Percentiles rank a stretch among this genome's conserved stretches.
Evolutionary conservation across 208 protist genomes (phyloP).

Genomic region (Crithidia expoeki): DNA sequence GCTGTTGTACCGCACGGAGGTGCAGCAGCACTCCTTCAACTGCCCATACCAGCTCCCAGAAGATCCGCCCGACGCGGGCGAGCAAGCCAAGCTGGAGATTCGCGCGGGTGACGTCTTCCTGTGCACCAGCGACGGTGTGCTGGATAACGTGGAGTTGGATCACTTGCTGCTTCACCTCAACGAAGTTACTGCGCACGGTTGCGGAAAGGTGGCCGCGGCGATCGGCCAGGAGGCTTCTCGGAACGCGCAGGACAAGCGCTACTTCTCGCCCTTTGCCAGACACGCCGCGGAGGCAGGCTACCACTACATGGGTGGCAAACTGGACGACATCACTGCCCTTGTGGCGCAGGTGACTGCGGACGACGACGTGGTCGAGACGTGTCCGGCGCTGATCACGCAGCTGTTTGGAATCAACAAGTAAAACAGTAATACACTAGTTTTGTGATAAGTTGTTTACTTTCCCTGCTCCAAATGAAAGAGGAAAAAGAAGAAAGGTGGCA

Average conservation of each 20-base stretch:
- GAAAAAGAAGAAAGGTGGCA: no score
- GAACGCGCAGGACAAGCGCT: conserved; percentile 57
- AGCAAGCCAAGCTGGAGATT: conserved; percentile 65
- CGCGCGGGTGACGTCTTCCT: conserved; percentile 75
- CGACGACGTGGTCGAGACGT: conserved; percentile 33
- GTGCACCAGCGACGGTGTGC: conserved; percentile 81
- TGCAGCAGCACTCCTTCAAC: conserved; percentile 89
- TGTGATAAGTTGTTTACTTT: no score
- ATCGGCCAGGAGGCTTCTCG: conserved; percentile 62
- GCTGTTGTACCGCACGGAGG: conserved; percentile 66
- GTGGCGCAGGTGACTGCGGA: conserved; percentile 70
- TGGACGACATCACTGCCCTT: conserved; percentile 87
- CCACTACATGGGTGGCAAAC: conserved; percentile 76
- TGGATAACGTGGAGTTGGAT: conserved; percentile 82
- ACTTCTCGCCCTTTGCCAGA: conserved; percentile 81
- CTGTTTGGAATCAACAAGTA: conserved; percentile 33
- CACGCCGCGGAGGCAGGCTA: conserved; percentile 65
- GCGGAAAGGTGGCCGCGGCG: conserved; percentile 57
- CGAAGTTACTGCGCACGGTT: conserved; percentile 47
- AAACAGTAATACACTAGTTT: conserved; percentile 16
- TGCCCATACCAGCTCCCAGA: conserved; percentile 85
- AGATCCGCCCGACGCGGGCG: conserved; percentile 68
- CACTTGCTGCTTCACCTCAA: conserved; percentile 58
- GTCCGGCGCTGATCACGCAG: conserved; percentile 62
- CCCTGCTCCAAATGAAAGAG: no score